These are phyloP conservation scores for Nannochloropsis gaditana DNA, from an alignment of 108 stramenopile species.

Conservation along the genomic window DNA sequence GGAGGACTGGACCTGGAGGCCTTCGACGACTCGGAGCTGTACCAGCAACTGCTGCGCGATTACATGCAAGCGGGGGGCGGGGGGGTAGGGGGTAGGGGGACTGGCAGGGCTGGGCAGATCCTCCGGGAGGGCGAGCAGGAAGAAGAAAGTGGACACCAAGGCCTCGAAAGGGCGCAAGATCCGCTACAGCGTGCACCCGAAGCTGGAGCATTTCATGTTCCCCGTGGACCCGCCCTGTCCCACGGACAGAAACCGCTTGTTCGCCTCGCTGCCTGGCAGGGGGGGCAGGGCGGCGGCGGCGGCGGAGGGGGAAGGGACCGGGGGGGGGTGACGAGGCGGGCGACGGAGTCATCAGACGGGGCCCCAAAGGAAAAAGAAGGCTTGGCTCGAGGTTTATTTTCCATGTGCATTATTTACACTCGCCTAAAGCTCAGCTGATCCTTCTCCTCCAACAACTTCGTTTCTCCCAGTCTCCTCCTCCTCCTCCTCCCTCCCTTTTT, in stretches of 20 bases:
- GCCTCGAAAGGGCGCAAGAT: conserved; percentile 91
- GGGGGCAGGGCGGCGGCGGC: background rate
- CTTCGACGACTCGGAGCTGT: conserved; percentile 82
- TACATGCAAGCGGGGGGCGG: conserved; percentile 52
- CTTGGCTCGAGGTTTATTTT: too few relatives aligned
- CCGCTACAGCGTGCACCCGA: conserved; percentile 75
- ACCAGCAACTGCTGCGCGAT: conserved; percentile 82
- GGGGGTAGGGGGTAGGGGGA: conserved; percentile 22
- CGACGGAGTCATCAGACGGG: too few relatives aligned
- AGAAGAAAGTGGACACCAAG: conserved; percentile 69
- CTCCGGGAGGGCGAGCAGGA: conserved; percentile 53
- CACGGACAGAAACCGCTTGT: conserved; percentile 48
- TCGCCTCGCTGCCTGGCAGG: conserved; percentile 47
- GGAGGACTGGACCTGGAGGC: conserved; percentile 44
- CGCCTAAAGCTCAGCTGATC: too few relatives aligned
- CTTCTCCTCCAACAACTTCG: too few relatives aligned
- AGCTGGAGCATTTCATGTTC: conserved; percentile 87
- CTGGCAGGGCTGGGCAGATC: conserved; percentile 20
- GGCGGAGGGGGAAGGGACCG: background rate
- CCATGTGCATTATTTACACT: too few relatives aligned
- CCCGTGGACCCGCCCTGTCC: conserved; percentile 58
- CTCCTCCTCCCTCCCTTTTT: background rate
- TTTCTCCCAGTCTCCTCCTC: too few relatives aligned
- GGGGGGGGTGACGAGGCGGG: background rate
- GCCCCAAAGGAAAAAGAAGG: too few relatives aligned